Evolutionary conservation across 2,329 filamentous ascomycete genomes (phyloP).

Genomic region (Xylaria sp.): DNA sequence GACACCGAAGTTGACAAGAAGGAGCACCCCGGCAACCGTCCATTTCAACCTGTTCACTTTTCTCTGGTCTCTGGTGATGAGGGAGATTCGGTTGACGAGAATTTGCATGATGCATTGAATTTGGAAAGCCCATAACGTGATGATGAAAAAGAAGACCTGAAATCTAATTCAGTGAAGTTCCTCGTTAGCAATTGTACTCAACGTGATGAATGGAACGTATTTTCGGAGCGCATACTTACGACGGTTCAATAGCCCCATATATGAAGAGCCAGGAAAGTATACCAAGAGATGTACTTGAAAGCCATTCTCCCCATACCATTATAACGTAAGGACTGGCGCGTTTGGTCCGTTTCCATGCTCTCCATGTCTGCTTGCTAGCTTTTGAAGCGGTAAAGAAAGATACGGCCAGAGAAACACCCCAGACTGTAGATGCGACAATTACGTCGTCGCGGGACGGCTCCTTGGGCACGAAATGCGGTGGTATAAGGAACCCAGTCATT

Average conservation of each 20-base stretch:
- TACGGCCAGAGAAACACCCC: neutral
- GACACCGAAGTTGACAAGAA: conserved; percentile 54
- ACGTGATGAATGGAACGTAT: neutral
- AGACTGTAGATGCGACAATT: neutral
- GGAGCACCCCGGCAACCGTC: conserved; percentile 47
- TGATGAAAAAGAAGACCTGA: conserved; percentile 7
- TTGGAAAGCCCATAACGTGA: conserved; percentile 43
- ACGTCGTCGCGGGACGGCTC: neutral
- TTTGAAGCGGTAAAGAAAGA: neutral
- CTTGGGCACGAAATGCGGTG: neutral
- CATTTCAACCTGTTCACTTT: conserved; percentile 48
- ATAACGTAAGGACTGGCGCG: conserved; percentile 7
- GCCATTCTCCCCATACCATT: conserved; percentile 16
- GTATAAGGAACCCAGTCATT: neutral
- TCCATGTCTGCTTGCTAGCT: neutral
- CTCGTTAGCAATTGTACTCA: neutral
- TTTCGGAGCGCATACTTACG: neutral
- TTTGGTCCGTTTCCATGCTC: neutral
- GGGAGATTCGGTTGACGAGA: conserved; percentile 54
- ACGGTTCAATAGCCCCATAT: neutral
- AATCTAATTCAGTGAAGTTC: neutral
- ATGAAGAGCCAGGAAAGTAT: conserved; percentile 2
- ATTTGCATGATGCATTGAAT: conserved; percentile 57
- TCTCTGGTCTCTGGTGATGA: conserved; percentile 48
- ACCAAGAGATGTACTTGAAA: conserved; percentile 5